Base-by-base conservation (phyloP, 1,139 yeast genomes). In the Saccharomycopsis phalli region DNA sequence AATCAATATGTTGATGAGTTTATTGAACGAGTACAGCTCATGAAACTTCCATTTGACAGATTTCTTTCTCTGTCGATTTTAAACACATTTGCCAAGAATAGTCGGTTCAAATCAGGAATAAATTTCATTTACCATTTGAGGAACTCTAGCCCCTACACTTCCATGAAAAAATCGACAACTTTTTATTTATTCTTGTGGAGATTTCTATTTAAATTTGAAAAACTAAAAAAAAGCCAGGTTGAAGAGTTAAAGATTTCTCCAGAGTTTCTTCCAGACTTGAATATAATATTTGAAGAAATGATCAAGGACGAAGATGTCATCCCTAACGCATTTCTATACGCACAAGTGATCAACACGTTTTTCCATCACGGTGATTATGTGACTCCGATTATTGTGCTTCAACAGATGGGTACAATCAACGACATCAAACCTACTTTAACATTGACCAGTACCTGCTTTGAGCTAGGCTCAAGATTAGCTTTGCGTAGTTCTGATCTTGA, bases 281-380 rank as follows among this genome's bases (percentile, higher is more conserved):
- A 30, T 10, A n/a, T 4, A 6, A 14, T 30, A 11, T 30, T 30
- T 10, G 5, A 6, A 11, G 33, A 30, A 20, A 30, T 30, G 33
- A 30, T 30, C 7, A 30, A 30, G 5, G 33, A 30, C 22, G 21
- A 30, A 30, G 17, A 30, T 16, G 33, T 30, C 21, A 21, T 30
- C 4, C 33, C 33, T 8, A 30, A 8, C 13, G 33, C 33, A 13
- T 30, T 30, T n/a, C 13, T 30, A 5, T 30, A 30, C 33, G 11
- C 13, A 5, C 21, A 30, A 16, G 13, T 30, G 11, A 30, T 30
- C 20, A 30, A 17, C 33, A 30, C 33, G n/a, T 30, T 14, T 21
- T 30, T 30, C 17, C 33, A 30, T n/a, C 7, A 21, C 7, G 33
- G 33, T 4, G 33, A 30, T 16, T 30, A 30, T 20, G 22, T 30